Evolutionary conservation across 768 basidiomycete species (phyloP).

Genomic region (Psilocybe subaeruginosa): DNA sequence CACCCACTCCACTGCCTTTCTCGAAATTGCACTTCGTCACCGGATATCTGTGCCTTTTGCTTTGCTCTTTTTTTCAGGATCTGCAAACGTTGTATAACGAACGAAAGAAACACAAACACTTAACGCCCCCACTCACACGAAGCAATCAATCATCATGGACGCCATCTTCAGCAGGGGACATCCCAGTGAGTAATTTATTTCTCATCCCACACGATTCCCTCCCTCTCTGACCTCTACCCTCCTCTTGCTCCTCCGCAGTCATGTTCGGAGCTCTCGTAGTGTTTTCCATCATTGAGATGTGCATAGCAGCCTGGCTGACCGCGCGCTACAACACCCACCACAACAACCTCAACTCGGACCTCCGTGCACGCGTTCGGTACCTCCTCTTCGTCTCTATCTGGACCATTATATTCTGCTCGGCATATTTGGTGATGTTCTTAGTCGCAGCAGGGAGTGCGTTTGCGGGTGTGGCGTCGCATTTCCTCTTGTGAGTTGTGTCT

Average conservation of each 20-base stretch:
- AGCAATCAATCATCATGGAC: conserved; percentile 18
- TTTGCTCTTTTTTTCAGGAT: neutral
- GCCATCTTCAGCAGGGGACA: conserved; percentile 53
- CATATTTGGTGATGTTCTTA: conserved; percentile 60
- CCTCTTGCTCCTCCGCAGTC: conserved; percentile 32
- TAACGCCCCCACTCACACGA: neutral
- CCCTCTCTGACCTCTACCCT: neutral
- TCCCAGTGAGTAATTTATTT: conserved; percentile 44
- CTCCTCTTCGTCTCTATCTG: conserved; percentile 73
- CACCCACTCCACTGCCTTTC: neutral
- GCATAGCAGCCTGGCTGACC: conserved; percentile 74
- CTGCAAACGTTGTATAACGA: neutral
- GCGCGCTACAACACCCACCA: conserved; percentile 59
- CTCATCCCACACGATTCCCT: neutral
- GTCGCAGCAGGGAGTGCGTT: conserved; percentile 49
- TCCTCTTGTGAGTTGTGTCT: conserved; percentile 56
- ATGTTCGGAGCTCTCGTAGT: conserved; percentile 58
- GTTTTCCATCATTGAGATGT: conserved; percentile 71
- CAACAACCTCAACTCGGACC: conserved; percentile 48
- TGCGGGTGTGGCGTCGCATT: conserved; percentile 66
- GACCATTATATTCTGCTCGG: conserved; percentile 59
- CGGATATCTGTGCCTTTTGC: neutral
- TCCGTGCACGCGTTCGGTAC: conserved; percentile 68
- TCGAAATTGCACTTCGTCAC: neutral
- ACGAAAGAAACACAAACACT: too few species aligned